Conservation (phyloP, 192 early-diverging fungal genomes). For the Coemansia sp. region DNA sequence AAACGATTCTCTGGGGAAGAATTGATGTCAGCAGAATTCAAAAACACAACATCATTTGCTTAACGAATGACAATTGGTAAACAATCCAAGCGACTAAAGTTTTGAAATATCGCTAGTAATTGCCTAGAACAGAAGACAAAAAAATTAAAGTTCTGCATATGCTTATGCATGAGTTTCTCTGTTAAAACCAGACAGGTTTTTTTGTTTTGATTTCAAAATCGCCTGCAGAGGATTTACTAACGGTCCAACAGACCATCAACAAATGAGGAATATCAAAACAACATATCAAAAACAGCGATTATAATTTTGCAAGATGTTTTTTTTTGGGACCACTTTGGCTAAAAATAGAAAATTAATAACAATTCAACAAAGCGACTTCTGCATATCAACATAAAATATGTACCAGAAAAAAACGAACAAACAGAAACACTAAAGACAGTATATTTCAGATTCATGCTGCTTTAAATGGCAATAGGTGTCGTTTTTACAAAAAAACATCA, state of each 20-base stretch:
- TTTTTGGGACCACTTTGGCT: not conserved
- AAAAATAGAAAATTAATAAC: not conserved
- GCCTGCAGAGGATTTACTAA: not conserved
- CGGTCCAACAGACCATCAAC: not conserved
- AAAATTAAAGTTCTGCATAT: constrained; percentile 3
- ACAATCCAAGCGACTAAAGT: not conserved
- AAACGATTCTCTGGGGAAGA: not conserved
- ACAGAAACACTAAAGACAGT: not conserved
- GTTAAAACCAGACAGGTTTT: not conserved
- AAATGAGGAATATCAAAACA: not conserved
- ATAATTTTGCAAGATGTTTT: not conserved
- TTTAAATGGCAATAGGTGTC: not conserved
- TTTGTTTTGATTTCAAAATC: not conserved
- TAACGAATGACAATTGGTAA: not conserved
- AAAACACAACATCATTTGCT: not conserved
- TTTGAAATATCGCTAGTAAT: not conserved
- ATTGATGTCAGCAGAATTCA: not conserved
- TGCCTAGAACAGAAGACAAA: not conserved
- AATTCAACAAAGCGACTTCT: not conserved
- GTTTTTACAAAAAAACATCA: not conserved
- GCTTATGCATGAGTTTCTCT: not conserved
- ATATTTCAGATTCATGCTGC: not conserved
- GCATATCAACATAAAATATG: not conserved
- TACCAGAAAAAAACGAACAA: not conserved
- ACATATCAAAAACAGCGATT: not conserved